Conservation (phyloP, 2,329 filamentous ascomycete species). For the Penicillium sp. region DNA sequence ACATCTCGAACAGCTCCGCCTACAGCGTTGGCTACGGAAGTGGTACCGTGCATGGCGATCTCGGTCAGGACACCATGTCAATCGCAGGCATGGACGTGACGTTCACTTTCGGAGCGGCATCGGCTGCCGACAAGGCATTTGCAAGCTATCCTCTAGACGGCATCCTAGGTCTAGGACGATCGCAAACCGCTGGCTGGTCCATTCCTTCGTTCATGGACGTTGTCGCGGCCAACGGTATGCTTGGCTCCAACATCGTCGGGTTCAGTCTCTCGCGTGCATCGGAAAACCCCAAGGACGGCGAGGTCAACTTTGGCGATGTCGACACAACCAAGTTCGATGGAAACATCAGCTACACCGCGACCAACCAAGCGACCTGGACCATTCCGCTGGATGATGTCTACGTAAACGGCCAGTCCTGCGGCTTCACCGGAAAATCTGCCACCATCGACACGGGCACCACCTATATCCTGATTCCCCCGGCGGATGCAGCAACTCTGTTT, state of each 20-base stretch:
- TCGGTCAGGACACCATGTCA: slow-evolving; percentile 61
- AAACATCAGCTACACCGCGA: slow-evolving; percentile 60
- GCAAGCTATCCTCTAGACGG: slow-evolving; percentile 77
- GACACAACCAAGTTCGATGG: slow-evolving; percentile 64
- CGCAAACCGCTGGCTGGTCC: slow-evolving; percentile 46
- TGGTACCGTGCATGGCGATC: slow-evolving; percentile 63
- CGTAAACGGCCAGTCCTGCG: slow-evolving; percentile 55
- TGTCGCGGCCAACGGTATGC: slow-evolving; percentile 52
- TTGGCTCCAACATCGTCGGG: slow-evolving; percentile 64
- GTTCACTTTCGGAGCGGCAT: slow-evolving; percentile 68
- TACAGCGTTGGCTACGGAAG: slow-evolving; percentile 66
- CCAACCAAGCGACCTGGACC: slow-evolving; percentile 62
- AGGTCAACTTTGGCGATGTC: slow-evolving; percentile 68
- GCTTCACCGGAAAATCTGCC: slow-evolving; percentile 53
- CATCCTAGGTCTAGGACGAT: slow-evolving; percentile 71
- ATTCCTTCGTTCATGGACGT: slow-evolving; percentile 63
- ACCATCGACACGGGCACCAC: slow-evolving; percentile 83
- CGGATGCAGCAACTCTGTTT: slow-evolving; percentile 64
- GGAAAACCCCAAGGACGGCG: slow-evolving; percentile 65
- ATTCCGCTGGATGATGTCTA: slow-evolving; percentile 63
- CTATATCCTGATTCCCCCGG: slow-evolving; percentile 66
- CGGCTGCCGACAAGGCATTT: slow-evolving; percentile 68
- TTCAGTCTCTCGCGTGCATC: slow-evolving; percentile 63
- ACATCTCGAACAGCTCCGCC: slow-evolving; percentile 52
- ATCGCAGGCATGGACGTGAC: slow-evolving; percentile 61